A percentile compares a stretch with the other conserved stretches of the same genome.
These are phyloP conservation scores for Suhomyces maxii DNA, from an alignment of 1,139 yeast species.

Conservation along the genomic window DNA sequence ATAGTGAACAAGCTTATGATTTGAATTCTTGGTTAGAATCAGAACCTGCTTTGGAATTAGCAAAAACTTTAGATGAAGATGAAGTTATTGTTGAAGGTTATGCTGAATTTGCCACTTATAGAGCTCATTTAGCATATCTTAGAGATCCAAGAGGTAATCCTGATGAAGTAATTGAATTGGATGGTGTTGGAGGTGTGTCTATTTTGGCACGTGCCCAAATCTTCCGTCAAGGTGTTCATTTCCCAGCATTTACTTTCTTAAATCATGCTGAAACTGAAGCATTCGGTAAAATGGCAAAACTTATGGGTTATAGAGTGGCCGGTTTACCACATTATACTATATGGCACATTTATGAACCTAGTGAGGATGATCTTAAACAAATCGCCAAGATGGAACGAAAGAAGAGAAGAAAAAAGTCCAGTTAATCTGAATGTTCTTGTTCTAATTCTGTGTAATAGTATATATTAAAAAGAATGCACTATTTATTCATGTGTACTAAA, in stretches of 20 bases:
- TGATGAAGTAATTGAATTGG: constrained; percentile 67
- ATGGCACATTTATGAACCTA: constrained; percentile 88
- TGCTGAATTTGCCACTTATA: constrained; percentile 86
- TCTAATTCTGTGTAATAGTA: background rate
- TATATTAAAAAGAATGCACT: background rate
- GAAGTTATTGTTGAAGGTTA: constrained; percentile 91
- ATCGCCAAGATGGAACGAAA: constrained; percentile 72
- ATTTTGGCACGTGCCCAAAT: constrained; percentile 78
- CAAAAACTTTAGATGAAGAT: constrained; percentile 67
- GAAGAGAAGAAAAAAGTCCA: constrained; percentile 46
- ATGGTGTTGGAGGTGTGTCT: constrained; percentile 91
- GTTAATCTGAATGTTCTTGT: background rate
- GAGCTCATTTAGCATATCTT: constrained; percentile 77
- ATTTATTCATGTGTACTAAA: background rate
- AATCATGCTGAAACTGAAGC: constrained; percentile 95
- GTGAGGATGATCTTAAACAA: constrained; percentile 82
- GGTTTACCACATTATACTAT: constrained; percentile 88
- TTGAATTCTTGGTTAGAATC: constrained; percentile 89
- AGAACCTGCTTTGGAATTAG: constrained; percentile 66
- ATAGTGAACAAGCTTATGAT: constrained; percentile 82
- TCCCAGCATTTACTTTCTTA: constrained; percentile 85
- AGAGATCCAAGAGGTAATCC: constrained; percentile 66
- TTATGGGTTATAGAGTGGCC: constrained; percentile 77
- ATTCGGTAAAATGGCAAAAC: constrained; percentile 81
- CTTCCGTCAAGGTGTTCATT: constrained; percentile 81